phyloP scores from a whole-genome alignment of 1,284 basidiomycete species.

The Abortiporus biennis region DNA sequence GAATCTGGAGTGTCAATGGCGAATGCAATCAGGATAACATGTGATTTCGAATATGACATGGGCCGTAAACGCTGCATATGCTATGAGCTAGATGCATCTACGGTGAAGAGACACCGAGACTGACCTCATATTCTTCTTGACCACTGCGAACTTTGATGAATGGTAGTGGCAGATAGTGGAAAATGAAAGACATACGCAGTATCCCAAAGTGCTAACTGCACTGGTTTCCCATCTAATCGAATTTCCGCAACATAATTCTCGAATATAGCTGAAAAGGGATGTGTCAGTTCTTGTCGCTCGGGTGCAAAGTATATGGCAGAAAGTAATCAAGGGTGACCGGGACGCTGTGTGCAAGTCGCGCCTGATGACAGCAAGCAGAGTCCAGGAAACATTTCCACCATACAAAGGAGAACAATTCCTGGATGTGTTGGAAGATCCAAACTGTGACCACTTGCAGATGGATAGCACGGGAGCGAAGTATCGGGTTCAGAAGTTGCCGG shows the following conservation, averaged over 20 bases:
- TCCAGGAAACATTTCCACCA: conserved; percentile 8
- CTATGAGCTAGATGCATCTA: too few relatives aligned
- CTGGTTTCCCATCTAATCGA: conserved; percentile 92
- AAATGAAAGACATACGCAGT: conserved; percentile 71
- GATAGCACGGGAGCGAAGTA: not conserved
- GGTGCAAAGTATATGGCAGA: not conserved
- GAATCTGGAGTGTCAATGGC: conserved; percentile 96
- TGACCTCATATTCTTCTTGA: conserved; percentile 90
- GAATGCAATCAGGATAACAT: conserved; percentile 97
- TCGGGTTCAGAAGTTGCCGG: not conserved
- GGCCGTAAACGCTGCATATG: conserved; percentile 75
- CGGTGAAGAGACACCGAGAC: conserved; percentile 19
- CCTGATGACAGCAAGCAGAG: not conserved
- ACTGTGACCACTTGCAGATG: too few relatives aligned
- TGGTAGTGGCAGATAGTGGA: conserved; percentile 10
- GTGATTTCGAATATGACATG: conserved; percentile 96
- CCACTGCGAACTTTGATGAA: conserved; percentile 44
- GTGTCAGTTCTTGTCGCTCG: conserved; percentile 3
- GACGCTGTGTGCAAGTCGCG: not conserved
- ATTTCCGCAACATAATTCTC: conserved; percentile 99
- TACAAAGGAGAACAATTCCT: too few relatives aligned
- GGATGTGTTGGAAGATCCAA: too few relatives aligned
- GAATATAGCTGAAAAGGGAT: conserved; percentile 66
- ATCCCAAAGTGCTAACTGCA: conserved; percentile 95
- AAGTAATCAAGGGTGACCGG: not conserved